Conservation (phyloP, 495 filamentous ascomycete species). For the Evansstolkia leycettana region DNA sequence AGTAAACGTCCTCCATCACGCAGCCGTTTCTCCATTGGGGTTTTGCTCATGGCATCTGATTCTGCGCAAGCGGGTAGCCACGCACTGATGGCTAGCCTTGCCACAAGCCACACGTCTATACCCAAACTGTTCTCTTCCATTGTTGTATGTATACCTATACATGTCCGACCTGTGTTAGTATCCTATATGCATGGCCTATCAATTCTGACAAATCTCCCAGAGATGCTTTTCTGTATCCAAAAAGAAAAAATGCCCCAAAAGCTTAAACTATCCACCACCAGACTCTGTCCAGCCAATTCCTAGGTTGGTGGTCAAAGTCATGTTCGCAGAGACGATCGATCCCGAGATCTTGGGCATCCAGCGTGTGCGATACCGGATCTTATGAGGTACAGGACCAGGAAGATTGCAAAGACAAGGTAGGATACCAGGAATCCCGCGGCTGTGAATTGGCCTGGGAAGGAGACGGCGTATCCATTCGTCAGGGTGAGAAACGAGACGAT, state of each 20-base stretch:
- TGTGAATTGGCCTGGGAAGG: constrained; percentile 38
- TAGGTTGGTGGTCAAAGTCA: constrained; percentile 12
- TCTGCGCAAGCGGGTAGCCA: no score
- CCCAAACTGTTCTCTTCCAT: no score
- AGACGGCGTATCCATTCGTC: constrained; percentile 53
- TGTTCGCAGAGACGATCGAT: constrained; percentile 19
- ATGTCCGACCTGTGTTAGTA: no score
- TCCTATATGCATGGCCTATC: no score
- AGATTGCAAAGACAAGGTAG: constrained; percentile 46
- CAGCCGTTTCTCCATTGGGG: no score
- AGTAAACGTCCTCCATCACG: no score
- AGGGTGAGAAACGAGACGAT: constrained; percentile 45
- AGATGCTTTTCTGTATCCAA: neutral
- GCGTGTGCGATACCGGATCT: constrained; percentile 22
- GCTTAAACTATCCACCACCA: constrained; percentile 23
- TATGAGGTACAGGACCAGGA: constrained; percentile 52
- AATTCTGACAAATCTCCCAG: no score
- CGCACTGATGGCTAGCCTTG: no score
- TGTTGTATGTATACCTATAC: no score
- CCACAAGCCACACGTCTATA: no score
- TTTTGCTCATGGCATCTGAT: no score
- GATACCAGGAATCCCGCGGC: constrained; percentile 38
- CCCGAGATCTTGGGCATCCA: constrained; percentile 37
- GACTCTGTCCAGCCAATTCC: constrained; percentile 20
- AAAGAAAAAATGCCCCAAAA: neutral